Conservation (phyloP, 306 rosid genomes). For the Cicer chorassanicum region DNA sequence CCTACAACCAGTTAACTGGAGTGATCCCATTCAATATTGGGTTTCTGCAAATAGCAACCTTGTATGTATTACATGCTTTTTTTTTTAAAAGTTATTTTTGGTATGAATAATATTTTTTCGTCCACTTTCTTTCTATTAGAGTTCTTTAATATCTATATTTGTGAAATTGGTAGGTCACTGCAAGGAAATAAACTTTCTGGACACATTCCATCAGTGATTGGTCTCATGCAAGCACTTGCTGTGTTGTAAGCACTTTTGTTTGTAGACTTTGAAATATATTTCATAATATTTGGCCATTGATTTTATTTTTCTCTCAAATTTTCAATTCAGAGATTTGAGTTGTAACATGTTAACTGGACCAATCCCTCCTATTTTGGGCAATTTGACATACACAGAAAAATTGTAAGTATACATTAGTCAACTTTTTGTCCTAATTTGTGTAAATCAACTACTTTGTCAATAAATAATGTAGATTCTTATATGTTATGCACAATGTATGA, state of each 20-base stretch:
- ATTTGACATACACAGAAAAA: conserved; percentile 88
- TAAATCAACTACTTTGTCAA: background rate
- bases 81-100: background rate
- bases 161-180: conserved; percentile 64
- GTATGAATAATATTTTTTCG: background rate
- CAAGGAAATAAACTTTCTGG: conserved; percentile 94
- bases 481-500: conserved; percentile 23
- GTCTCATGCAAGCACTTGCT: conserved; percentile 99
- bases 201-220: conserved; percentile 80
- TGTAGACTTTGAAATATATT: conserved; percentile 22
- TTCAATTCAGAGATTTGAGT: conserved; percentile 80
- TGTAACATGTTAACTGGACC: conserved; percentile 78
- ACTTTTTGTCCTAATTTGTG: background rate
- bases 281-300: background rate
- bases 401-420: conserved; percentile 58
- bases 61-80: conserved; percentile 54
- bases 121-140: conserved; percentile 7
- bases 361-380: conserved; percentile 90
- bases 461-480: background rate
- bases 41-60: conserved; percentile 87
- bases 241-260: conserved; percentile 73
- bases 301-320: background rate
- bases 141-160: conserved; percentile 38
- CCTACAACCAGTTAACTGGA: conserved; percentile 78
- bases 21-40: conserved; percentile 91